Evolutionary conservation across 140 eudicot genomes (phyloP).

Genomic region (Cichorium intybus): DNA sequence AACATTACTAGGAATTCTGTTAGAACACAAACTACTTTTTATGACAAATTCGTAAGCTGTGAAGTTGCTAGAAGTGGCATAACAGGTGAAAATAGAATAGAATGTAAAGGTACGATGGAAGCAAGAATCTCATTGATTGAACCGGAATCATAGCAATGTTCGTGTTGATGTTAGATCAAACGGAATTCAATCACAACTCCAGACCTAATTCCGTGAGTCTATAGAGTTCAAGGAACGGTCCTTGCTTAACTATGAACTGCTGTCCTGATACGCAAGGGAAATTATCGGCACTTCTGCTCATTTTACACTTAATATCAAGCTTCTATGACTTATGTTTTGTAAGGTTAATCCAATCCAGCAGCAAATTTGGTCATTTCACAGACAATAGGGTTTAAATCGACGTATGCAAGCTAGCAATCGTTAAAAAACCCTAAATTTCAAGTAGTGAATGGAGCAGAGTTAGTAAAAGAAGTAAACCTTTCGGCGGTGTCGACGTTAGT

Average conservation of each 20-base stretch:
- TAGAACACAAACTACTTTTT: background rate
- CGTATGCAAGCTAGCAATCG: background rate
- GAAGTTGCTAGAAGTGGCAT: background rate
- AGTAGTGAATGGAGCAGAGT: background rate
- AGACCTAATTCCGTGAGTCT: background rate
- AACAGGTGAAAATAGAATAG: background rate
- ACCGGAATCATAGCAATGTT: background rate
- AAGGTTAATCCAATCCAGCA: background rate
- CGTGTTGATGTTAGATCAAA: background rate
- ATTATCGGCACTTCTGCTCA: background rate
- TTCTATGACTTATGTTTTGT: background rate
- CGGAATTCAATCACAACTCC: constrained; percentile 14
- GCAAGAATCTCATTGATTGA: background rate
- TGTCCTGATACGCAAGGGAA: background rate
- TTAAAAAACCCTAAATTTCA: constrained; percentile 11
- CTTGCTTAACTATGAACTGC: background rate
- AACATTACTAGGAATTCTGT: too few relatives aligned
- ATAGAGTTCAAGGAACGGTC: background rate
- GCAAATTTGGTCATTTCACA: background rate
- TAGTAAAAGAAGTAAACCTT: constrained; percentile 36
- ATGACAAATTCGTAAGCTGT: background rate
- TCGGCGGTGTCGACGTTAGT: constrained; percentile 74
- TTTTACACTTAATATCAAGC: constrained; percentile 10
- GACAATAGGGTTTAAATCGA: constrained; percentile 1
- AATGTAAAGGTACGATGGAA: background rate